phyloP scores from a whole-genome alignment of 768 basidiomycete genomes.

The Daedaleopsis nitida region DNA sequence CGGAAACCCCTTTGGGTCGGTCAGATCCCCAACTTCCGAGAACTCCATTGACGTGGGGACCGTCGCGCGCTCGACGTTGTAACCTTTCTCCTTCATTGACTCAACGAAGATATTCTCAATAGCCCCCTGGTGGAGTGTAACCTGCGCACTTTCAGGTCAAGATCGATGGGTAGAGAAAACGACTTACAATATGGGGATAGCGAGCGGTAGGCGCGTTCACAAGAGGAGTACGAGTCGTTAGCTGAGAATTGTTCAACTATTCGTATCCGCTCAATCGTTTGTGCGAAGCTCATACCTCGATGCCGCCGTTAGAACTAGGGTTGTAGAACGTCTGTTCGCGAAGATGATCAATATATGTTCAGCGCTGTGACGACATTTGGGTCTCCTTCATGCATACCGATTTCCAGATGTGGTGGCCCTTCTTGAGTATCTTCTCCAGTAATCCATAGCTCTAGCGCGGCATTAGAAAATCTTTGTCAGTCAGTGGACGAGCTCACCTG shows the following conservation, averaged over 20 bases:
- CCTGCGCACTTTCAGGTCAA: slow-evolving; percentile 31
- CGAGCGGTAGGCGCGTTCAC: slow-evolving; percentile 63
- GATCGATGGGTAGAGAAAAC: neutral
- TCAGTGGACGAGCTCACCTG: slow-evolving; percentile 34
- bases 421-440: slow-evolving; percentile 59
- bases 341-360: too few relatives aligned
- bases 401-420: slow-evolving; percentile 71
- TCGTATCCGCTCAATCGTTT: neutral
- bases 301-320: slow-evolving; percentile 58
- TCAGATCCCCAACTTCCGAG: slow-evolving; percentile 41
- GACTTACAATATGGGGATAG: slow-evolving; percentile 67
- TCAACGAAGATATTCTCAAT: slow-evolving; percentile 63
- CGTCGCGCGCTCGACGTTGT: slow-evolving; percentile 53
- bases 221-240: slow-evolving; percentile 59
- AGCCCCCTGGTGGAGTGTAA: slow-evolving; percentile 63
- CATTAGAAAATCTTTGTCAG: neutral
- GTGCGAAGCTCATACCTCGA: slow-evolving; percentile 49
- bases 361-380: neutral
- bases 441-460: slow-evolving; percentile 70
- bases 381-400: slow-evolving; percentile 49
- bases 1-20: slow-evolving; percentile 40
- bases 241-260: neutral
- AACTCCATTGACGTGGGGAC: slow-evolving; percentile 52
- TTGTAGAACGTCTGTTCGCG: slow-evolving; percentile 70
- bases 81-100: slow-evolving; percentile 48